phyloP scores from a whole-genome alignment of 192 early-diverging fungal genomes.

The Radiomyces spectabilis region DNA sequence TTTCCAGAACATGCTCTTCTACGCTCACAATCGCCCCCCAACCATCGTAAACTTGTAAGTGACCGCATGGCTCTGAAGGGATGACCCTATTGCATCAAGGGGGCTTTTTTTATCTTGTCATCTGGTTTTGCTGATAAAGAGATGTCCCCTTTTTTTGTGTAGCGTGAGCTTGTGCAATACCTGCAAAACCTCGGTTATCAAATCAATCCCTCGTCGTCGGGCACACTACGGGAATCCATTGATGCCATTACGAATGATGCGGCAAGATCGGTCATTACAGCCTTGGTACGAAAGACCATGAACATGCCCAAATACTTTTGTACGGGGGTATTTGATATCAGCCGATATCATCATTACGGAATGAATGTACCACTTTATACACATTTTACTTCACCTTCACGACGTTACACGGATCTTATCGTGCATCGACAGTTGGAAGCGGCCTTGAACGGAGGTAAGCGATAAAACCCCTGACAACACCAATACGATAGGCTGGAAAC shows the following conservation, averaged over 20 bases:
- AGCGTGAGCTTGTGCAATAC: constrained; percentile 27
- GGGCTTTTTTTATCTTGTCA: too few relatives aligned
- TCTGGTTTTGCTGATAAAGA: neutral
- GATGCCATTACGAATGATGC: constrained; percentile 50
- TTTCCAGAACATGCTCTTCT: constrained; percentile 94
- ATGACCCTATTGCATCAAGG: too few relatives aligned
- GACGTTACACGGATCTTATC: constrained; percentile 91
- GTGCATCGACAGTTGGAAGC: constrained; percentile 89
- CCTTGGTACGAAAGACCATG: constrained; percentile 84
- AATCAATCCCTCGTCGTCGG: constrained; percentile 62
- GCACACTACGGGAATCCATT: constrained; percentile 46
- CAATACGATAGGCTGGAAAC: too few relatives aligned
- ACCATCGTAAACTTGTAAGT: constrained; percentile 40
- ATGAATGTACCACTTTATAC: constrained; percentile 91
- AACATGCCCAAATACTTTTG: constrained; percentile 96
- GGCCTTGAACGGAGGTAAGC: constrained; percentile 32
- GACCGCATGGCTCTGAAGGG: too few relatives aligned
- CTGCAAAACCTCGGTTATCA: constrained; percentile 66
- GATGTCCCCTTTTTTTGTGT: too few relatives aligned
- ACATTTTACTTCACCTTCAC: constrained; percentile 96
- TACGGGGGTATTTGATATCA: constrained; percentile 72
- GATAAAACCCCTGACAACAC: too few relatives aligned
- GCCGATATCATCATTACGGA: constrained; percentile 86
- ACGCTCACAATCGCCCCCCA: constrained; percentile 71
- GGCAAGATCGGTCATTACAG: constrained; percentile 61